phyloP scores from a whole-genome alignment of 2,329 filamentous ascomycete species.

The Colletotrichum cordylinicola region DNA sequence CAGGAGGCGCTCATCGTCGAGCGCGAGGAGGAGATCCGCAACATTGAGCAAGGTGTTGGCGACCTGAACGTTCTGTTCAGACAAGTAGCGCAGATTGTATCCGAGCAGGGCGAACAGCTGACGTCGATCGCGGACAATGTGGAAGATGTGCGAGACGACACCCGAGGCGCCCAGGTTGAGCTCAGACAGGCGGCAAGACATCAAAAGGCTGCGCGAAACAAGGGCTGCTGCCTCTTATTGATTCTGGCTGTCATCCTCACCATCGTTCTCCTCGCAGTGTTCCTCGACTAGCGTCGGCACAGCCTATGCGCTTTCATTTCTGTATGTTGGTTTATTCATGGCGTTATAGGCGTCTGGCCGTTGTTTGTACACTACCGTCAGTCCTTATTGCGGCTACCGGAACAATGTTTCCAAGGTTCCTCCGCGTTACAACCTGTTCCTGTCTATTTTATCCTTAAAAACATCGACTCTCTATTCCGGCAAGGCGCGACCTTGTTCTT shows the following conservation, averaged over 20 bases:
- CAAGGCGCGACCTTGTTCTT: neutral
- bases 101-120: constrained; percentile 88
- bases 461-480: neutral
- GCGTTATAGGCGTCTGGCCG: constrained; percentile 9
- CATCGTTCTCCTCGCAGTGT: constrained; percentile 86
- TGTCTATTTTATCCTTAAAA: neutral
- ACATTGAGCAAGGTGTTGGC: constrained; percentile 95
- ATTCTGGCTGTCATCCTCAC: constrained; percentile 89
- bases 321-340: constrained; percentile 2
- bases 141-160: constrained; percentile 80
- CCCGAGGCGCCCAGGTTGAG: constrained; percentile 84
- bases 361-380: constrained; percentile 19
- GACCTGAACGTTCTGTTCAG: constrained; percentile 97
- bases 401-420: neutral
- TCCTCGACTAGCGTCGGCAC: constrained; percentile 63
- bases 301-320: neutral
- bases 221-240: constrained; percentile 89
- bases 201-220: constrained; percentile 94
- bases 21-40: constrained; percentile 94
- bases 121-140: constrained; percentile 91
- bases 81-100: constrained; percentile 97
- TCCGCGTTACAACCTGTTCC: neutral
- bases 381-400: neutral
- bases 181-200: constrained; percentile 85
- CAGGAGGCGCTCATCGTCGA: constrained; percentile 95